These are phyloP conservation scores for Phytopythium boreale DNA, from an alignment of 352 stramenopile species.

Conservation along the genomic window DNA sequence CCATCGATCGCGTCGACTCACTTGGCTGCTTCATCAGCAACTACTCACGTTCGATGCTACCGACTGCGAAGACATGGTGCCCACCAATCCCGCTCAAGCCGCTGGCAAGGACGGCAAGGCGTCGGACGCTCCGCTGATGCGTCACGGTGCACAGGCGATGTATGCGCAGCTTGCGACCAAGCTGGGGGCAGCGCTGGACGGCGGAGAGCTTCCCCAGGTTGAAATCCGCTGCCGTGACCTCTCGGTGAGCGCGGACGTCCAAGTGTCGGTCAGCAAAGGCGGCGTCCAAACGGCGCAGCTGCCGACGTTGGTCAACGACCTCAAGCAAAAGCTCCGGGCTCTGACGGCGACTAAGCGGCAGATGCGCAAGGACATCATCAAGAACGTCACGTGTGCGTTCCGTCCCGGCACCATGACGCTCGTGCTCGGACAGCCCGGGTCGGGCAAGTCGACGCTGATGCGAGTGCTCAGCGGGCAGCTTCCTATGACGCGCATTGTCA, in stretches of 20 bases:
- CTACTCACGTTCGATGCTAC: no score
- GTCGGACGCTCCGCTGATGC: background rate
- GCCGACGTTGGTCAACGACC: slow-evolving; percentile 10
- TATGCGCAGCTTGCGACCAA: slow-evolving; percentile 12
- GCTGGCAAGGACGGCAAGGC: background rate
- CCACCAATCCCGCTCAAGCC: background rate
- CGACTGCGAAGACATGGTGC: background rate
- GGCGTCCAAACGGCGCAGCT: slow-evolving; percentile 6
- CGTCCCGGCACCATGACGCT: background rate
- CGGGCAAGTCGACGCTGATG: slow-evolving; percentile 21
- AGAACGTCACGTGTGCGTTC: slow-evolving; percentile 1
- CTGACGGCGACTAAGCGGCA: background rate
- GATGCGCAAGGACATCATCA: slow-evolving; percentile 4
- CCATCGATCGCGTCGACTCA: background rate
- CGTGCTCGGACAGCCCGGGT: slow-evolving; percentile 13
- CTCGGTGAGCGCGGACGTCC: slow-evolving; percentile 11
- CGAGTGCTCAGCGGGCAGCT: slow-evolving; percentile 16
- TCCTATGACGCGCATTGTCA: background rate
- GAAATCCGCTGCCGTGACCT: slow-evolving; percentile 25
- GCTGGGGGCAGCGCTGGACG: slow-evolving; percentile 12
- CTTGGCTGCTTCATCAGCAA: background rate
- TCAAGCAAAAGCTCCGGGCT: background rate
- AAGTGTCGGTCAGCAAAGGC: background rate
- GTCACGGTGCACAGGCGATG: background rate
- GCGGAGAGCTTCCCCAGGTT: slow-evolving; percentile 11